Conservation (phyloP, 257 asterid genomes). For the Capsicum pubescens region DNA sequence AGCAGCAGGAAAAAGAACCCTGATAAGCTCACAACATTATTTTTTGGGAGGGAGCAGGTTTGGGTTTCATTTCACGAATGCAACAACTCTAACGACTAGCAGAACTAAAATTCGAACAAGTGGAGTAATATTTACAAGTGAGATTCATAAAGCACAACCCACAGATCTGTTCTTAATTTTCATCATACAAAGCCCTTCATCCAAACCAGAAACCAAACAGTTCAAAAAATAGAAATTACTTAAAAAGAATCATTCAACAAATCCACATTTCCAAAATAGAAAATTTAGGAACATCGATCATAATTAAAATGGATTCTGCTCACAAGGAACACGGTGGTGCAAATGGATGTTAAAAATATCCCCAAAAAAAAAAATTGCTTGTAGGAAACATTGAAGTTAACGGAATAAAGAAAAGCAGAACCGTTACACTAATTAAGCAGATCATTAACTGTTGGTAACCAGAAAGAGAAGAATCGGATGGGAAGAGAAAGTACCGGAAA, state of each 20-base stretch:
- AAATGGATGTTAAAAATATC: neutral
- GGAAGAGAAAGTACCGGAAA: neutral
- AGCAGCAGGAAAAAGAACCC: neutral
- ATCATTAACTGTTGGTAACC: neutral
- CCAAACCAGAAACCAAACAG: neutral
- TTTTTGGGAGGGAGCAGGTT: neutral
- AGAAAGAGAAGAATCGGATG: no score
- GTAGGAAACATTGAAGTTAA: neutral
- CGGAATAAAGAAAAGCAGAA: neutral
- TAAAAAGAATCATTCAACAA: neutral
- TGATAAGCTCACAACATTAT: neutral
- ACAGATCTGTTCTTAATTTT: neutral
- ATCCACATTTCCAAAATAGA: neutral
- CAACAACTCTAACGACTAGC: neutral
- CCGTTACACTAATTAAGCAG: constrained; percentile 10
- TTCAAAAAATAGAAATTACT: neutral
- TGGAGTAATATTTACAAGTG: neutral
- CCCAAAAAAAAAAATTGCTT: neutral
- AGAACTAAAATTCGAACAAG: neutral
- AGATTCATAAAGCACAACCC: neutral
- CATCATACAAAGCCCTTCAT: neutral
- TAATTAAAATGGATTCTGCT: neutral
- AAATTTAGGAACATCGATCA: constrained; percentile 9
- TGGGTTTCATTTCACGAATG: neutral
- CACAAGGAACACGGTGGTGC: neutral